These are phyloP conservation scores for Rhodotorula toruloides DNA, from an alignment of 768 basidiomycete species.

Conservation along the genomic window DNA sequence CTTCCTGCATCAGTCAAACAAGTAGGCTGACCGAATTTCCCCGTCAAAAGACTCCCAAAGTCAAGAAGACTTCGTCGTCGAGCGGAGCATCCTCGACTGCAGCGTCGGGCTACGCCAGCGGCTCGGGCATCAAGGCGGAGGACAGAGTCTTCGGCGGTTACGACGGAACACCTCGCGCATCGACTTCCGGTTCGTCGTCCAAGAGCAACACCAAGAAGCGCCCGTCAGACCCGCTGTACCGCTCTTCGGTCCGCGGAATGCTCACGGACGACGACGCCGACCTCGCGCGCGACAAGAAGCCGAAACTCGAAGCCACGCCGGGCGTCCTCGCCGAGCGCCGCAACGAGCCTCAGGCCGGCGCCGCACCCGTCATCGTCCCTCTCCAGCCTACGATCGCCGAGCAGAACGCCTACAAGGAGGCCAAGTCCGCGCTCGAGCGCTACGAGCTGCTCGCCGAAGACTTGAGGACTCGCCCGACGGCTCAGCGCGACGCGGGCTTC, in stretches of 20 bases:
- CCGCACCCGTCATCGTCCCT: neutral
- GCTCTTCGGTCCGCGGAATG: constrained; percentile 8
- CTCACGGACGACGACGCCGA: constrained; percentile 9
- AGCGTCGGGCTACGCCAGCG: neutral
- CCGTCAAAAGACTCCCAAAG: neutral
- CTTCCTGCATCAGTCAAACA: neutral
- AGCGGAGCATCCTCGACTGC: neutral
- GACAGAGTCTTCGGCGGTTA: too few relatives aligned
- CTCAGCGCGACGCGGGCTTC: neutral
- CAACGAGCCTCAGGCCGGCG: constrained; percentile 1
- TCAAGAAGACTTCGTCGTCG: neutral
- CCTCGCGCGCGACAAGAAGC: constrained; percentile 35
- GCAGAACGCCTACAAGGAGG: neutral
- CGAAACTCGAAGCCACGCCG: constrained; percentile 1
- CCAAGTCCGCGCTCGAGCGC: constrained; percentile 1
- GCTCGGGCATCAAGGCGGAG: neutral
- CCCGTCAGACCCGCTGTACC: neutral
- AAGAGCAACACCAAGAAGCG: constrained; percentile 29
- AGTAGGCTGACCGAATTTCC: neutral
- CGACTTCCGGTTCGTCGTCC: too few relatives aligned
- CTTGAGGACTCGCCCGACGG: neutral
- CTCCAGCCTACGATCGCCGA: neutral
- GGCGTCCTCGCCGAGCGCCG: constrained; percentile 16
- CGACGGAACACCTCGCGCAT: too few relatives aligned
- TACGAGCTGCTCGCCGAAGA: neutral